Base-by-base conservation (phyloP, 148 eudicot species). In the Persicaria maculosa region DNA sequence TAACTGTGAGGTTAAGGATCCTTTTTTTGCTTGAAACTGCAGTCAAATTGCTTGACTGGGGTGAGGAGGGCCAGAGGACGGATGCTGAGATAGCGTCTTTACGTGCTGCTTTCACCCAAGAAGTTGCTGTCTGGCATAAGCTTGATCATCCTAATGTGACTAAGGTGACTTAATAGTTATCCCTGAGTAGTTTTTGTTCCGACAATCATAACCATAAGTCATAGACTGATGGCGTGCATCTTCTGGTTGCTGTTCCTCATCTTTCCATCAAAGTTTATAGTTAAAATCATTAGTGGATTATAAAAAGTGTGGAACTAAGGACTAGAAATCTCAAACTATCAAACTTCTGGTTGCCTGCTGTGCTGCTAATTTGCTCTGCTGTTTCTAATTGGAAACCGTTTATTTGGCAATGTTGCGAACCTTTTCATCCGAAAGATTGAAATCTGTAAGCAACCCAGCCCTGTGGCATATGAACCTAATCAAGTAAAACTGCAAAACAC, bases 141-240 rank as follows among this genome's bases (percentile, higher is more conserved):
- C 98, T 93, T 77, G 93, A 91, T 81, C 98, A 93, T 81, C 98
- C 98, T 5, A 93, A 93, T 82, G 98, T 93, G 22, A 93, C 98
- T 50, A 91, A 88, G 97, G 98, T 93, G 70, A 67, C 43, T 12
- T 31, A 31, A 31, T 31, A 31, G 40, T 31, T 12, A 43, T 36
- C 19, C 9, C 36, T 65, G 45, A 40, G 43, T 12, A 40, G 17
- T 40, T 40, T 5, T 59, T 15, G 16, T 14, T 9, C 68, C 12
- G 44, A 36, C 68, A 62, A 62, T 62, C 31, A 10, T 62, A 62
- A 7, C 31, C 31, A 10, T 62, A 62, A 7, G 0, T 62, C 4
- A 44, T 62, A n/a, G n/a, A 65, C 47, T 15, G 19, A 36, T 65
- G 47, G 0, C 15, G 25, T 22, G 40, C 43, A 59, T 20, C 43